Evolutionary conservation across 768 basidiomycete genomes (phyloP).

Genomic region (Daedalea quercina): DNA sequence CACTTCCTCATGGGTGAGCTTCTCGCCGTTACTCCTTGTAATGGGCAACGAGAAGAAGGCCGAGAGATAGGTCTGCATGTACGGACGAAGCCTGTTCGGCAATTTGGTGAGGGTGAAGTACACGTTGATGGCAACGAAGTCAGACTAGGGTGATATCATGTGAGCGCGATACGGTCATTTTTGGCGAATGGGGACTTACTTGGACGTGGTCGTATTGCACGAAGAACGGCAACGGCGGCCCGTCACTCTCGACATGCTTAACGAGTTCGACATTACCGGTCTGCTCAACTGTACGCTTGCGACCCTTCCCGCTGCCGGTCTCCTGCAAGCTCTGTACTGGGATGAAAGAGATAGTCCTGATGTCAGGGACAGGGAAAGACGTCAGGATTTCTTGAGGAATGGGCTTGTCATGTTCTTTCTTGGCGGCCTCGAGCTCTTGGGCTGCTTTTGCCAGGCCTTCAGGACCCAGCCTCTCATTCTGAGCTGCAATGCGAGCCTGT

Average conservation of each 20-base stretch:
- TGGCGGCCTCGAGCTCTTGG: constrained; percentile 69
- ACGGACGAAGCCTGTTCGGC: constrained; percentile 73
- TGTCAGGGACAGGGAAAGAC: constrained; percentile 85
- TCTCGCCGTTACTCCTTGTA: constrained; percentile 57
- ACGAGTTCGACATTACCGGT: constrained; percentile 39
- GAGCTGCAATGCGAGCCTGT: constrained; percentile 65
- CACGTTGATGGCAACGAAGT: constrained; percentile 80
- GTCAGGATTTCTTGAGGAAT: constrained; percentile 80
- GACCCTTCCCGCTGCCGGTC: constrained; percentile 40
- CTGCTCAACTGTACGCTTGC: constrained; percentile 17
- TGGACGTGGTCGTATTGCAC: constrained; percentile 92
- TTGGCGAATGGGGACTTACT: constrained; percentile 38
- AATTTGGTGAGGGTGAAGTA: constrained; percentile 72
- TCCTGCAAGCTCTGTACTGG: constrained; percentile 66
- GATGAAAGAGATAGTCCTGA: constrained; percentile 90
- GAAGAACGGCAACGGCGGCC: constrained; percentile 71
- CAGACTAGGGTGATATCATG: constrained; percentile 42
- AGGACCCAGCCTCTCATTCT: constrained; percentile 65
- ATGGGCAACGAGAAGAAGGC: constrained; percentile 90
- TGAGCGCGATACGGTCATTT: not conserved
- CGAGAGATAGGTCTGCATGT: constrained; percentile 66
- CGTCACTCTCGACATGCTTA: constrained; percentile 62
- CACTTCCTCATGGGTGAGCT: constrained; percentile 81
- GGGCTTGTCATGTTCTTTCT: constrained; percentile 75
- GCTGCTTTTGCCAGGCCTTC: constrained; percentile 72